Base-by-base conservation (phyloP, 2,329 filamentous ascomycete species). In the Diatrype stigma region DNA sequence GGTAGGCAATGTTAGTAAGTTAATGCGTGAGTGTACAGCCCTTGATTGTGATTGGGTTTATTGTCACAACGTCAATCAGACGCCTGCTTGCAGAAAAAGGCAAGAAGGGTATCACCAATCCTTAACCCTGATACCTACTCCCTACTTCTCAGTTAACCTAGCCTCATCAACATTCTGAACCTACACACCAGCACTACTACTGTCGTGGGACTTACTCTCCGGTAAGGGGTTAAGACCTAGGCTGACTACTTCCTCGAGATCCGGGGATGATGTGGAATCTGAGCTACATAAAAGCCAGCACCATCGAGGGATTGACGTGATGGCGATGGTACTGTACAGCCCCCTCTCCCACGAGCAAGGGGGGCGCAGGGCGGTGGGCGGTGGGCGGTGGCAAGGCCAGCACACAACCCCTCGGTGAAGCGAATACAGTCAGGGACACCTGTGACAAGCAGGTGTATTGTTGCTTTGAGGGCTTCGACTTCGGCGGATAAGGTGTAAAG, bases 161-260 rank as follows among this genome's bases (percentile, higher is more conserved):
- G 37, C 37, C 37, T 22, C 37, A 40, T 40, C 37, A 22, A 12
- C 10, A 22, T 19, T 17, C 19, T 40, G 6, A 12, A 12, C 19
- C 37, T 21, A 17, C 12, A 17, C 17, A 22, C 37, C 19, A 10
- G 6, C 26, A 30, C 26, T 10, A 30, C 26, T 30, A 30, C 10
- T 30, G 10, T 10, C 26, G 26, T 30, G 7, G 37, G 19, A 40
- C 12, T 22, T 21, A 19, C 37, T 40, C 37, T 40, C 37, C 8
- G 19, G 37, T 8, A 40, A 8, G 37, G 19, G 16, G 67, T 91
- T 91, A 57, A 87, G 71, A n/a, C n/a, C n/a, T n/a, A n/a, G n/a
- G n/a, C n/a, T n/a, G 60, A 76, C 73, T 65, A 90, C 87, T 64
- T 91, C 88, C 56, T 84, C 73, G 23, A 68, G 70, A 62, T 91